phyloP scores from a whole-genome alignment of 441 rosid genomes.

The Raphanus hybrid region DNA sequence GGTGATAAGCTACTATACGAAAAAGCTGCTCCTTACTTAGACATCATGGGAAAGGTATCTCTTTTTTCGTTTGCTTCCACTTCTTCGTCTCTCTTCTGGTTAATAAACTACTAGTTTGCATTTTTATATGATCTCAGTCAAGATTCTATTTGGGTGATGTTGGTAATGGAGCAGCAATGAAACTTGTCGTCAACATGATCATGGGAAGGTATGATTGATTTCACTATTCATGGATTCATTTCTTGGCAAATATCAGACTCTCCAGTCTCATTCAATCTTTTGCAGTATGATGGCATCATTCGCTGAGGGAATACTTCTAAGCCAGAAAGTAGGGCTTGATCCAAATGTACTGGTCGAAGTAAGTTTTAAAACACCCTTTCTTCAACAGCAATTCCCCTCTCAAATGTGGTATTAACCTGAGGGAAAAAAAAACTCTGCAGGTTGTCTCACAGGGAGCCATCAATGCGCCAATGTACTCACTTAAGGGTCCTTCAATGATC shows the following conservation, averaged over 20 bases:
- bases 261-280: slow-evolving; percentile 30
- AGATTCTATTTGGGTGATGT: slow-evolving; percentile 89
- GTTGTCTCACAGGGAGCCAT: slow-evolving; percentile 93
- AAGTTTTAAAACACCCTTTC: slow-evolving; percentile 18
- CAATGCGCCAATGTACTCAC: slow-evolving; percentile 80
- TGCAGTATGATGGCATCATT: slow-evolving; percentile 96
- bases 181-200: slow-evolving; percentile 95
- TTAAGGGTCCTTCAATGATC: slow-evolving; percentile 91
- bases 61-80: slow-evolving; percentile 17
- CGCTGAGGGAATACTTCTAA: slow-evolving; percentile 82
- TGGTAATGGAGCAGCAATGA: slow-evolving; percentile 98
- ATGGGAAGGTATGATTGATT: slow-evolving; percentile 78
- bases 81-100: neutral
- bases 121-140: slow-evolving; percentile 59
- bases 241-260: slow-evolving; percentile 21
- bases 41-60: slow-evolving; percentile 89
- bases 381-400: neutral
- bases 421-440: slow-evolving; percentile 44
- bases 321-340: slow-evolving; percentile 88
- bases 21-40: slow-evolving; percentile 67
- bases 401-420: neutral
- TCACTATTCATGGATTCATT: slow-evolving; percentile 14
- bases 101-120: slow-evolving; percentile 23
- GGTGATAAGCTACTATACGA: slow-evolving; percentile 83
- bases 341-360: slow-evolving; percentile 84